phyloP scores from a whole-genome alignment of 768 basidiomycete genomes.

The Trametopsis cervina region DNA sequence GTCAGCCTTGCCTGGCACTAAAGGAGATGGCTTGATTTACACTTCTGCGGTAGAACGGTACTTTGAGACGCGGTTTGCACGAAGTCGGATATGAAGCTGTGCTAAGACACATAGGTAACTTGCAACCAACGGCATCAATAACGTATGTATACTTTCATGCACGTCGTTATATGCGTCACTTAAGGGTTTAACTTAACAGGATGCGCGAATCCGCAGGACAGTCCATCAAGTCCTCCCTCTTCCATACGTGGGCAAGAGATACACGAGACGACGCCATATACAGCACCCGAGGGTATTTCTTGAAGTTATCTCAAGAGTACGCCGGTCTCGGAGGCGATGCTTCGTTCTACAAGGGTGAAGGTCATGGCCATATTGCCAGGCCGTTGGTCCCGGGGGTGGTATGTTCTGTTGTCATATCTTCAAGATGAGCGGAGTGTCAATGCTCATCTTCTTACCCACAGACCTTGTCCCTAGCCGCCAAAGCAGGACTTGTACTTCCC shows the following conservation, averaged over 20 bases:
- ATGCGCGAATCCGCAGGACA: slow-evolving; percentile 82
- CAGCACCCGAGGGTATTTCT: slow-evolving; percentile 54
- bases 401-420: too few species aligned
- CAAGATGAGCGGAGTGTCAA: not conserved
- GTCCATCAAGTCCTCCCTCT: slow-evolving; percentile 74
- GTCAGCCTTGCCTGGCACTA: slow-evolving; percentile 27
- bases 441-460: slow-evolving; percentile 25
- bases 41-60: slow-evolving; percentile 14
- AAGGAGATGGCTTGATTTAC: slow-evolving; percentile 15
- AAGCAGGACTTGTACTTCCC: slow-evolving; percentile 65
- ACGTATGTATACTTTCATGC: slow-evolving; percentile 48
- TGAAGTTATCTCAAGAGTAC: slow-evolving; percentile 59
- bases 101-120: slow-evolving; percentile 63
- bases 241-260: slow-evolving; percentile 70
- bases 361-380: slow-evolving; percentile 57
- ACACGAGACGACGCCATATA: slow-evolving; percentile 66
- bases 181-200: slow-evolving; percentile 29
- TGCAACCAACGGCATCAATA: slow-evolving; percentile 73
- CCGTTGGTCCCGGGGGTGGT: slow-evolving; percentile 53
- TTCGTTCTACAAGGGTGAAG: slow-evolving; percentile 66
- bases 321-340: slow-evolving; percentile 83
- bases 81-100: slow-evolving; percentile 84
- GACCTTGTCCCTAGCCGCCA: slow-evolving; percentile 70
- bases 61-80: slow-evolving; percentile 40
- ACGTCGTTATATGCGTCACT: not conserved